Evolutionary conservation across 345 rosid genomes (phyloP).

Genomic region (Eucalyptus decipiens): DNA sequence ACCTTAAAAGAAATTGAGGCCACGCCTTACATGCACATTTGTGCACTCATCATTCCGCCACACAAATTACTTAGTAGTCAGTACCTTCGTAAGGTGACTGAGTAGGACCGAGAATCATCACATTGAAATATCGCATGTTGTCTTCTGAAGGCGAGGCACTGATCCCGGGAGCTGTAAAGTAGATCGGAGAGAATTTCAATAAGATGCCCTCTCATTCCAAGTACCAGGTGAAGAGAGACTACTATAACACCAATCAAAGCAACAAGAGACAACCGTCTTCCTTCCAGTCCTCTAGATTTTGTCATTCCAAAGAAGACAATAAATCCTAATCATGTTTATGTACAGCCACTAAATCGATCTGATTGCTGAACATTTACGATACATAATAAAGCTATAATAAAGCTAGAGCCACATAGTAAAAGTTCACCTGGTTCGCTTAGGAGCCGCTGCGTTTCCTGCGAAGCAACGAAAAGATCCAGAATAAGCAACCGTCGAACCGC

Average conservation of each 20-base stretch:
- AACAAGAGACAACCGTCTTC: not conserved
- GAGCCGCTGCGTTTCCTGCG: conserved; percentile 95
- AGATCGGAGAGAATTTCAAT: not conserved
- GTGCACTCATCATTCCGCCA: not conserved
- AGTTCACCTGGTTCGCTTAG: conserved; percentile 92
- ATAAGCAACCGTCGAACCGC: not conserved
- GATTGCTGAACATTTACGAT: not conserved
- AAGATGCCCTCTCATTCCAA: not conserved
- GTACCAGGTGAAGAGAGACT: not conserved
- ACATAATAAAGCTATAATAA: not conserved
- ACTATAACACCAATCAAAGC: not conserved
- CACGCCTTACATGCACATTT: not conserved
- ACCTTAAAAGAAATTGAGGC: not conserved
- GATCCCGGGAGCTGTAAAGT: not conserved
- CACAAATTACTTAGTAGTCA: not conserved
- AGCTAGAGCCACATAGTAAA: not conserved
- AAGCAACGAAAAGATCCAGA: not conserved
- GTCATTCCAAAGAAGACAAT: not conserved
- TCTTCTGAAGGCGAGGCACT: not conserved
- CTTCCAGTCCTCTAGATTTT: not conserved
- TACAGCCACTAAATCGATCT: not conserved
- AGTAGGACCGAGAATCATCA: not conserved
- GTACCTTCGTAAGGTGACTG: not conserved
- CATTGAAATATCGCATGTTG: not conserved
- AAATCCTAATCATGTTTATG: not conserved